Evolutionary conservation across 495 filamentous ascomycete species (phyloP).

Genomic region (Penicillium steckii): DNA sequence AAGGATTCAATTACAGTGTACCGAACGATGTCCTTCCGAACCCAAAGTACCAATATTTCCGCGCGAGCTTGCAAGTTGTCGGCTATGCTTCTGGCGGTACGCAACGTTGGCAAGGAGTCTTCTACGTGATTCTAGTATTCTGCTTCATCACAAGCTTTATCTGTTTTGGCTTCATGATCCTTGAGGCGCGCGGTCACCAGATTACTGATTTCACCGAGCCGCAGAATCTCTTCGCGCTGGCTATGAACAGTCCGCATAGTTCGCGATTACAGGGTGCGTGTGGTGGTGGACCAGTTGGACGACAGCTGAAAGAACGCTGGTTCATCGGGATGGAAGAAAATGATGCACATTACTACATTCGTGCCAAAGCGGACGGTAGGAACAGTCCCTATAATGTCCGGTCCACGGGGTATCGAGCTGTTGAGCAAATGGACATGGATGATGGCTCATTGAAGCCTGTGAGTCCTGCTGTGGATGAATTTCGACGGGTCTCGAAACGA

Average conservation of each 20-base stretch:
- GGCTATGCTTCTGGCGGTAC: slow-evolving; percentile 63
- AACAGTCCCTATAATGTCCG: background rate
- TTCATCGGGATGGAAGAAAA: slow-evolving; percentile 48
- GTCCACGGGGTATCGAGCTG: background rate
- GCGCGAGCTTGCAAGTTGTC: slow-evolving; percentile 53
- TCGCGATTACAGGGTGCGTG: slow-evolving; percentile 57
- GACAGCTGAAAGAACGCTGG: slow-evolving; percentile 59
- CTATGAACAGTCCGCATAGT: slow-evolving; percentile 64
- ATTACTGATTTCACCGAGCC: slow-evolving; percentile 77
- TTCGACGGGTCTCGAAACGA: slow-evolving; percentile 27
- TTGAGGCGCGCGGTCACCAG: slow-evolving; percentile 49
- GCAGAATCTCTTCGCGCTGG: slow-evolving; percentile 66
- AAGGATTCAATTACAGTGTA: slow-evolving; percentile 53
- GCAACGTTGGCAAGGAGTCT: slow-evolving; percentile 56
- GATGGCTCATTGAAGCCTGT: slow-evolving; percentile 12
- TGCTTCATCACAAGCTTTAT: slow-evolving; percentile 63
- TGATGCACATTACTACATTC: slow-evolving; percentile 39
- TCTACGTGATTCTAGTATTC: slow-evolving; percentile 59
- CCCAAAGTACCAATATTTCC: slow-evolving; percentile 51
- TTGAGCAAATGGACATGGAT: slow-evolving; percentile 22
- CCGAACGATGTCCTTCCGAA: slow-evolving; percentile 25
- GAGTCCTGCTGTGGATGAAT: slow-evolving; percentile 35
- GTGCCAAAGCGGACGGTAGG: slow-evolving; percentile 29
- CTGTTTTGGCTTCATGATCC: slow-evolving; percentile 57
- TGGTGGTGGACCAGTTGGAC: slow-evolving; percentile 56